These are phyloP conservation scores for Blastobotrys attinorum DNA, from an alignment of 805 yeast species.

Conservation along the genomic window DNA sequence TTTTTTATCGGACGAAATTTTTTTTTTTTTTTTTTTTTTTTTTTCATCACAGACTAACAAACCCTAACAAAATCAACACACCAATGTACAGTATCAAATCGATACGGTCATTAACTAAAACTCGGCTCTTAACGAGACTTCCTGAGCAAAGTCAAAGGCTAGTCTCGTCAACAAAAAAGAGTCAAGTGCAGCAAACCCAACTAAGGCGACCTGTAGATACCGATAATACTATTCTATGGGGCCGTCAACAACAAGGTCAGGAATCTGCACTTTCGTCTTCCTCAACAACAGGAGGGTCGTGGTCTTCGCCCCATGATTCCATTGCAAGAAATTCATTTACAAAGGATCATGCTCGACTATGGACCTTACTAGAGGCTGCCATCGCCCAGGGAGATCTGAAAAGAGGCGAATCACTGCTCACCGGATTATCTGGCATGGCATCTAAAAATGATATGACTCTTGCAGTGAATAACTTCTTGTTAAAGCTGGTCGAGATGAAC, in stretches of 20 bases:
- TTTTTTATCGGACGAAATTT: background rate
- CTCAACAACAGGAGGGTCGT: no score
- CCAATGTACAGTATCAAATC: background rate
- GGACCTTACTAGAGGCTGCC: slow-evolving; percentile 75
- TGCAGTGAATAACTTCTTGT: slow-evolving; percentile 60
- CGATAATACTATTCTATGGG: background rate
- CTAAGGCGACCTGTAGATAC: background rate
- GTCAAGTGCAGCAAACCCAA: background rate
- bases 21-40: no score
- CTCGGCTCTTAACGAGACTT: background rate
- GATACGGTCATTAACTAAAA: background rate
- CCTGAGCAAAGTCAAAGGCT: background rate
- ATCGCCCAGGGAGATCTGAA: slow-evolving; percentile 54
- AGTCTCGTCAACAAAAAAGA: background rate
- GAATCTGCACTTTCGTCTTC: no score
- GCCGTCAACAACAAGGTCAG: background rate
- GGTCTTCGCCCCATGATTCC: slow-evolving; percentile 29
- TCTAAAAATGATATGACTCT: slow-evolving; percentile 44
- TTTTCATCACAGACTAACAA: no score
- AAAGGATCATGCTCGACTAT: slow-evolving; percentile 55
- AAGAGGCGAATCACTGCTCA: slow-evolving; percentile 62
- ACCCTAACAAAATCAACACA: no score
- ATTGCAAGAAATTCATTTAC: slow-evolving; percentile 31
- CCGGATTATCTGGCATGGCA: slow-evolving; percentile 48
- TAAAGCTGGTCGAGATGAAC: slow-evolving; percentile 34